A percentile compares a stretch with the other conserved stretches of the same genome.
phyloP scores from a whole-genome alignment of 2,329 filamentous ascomycete species.

The Ambrosiella beaveri region DNA sequence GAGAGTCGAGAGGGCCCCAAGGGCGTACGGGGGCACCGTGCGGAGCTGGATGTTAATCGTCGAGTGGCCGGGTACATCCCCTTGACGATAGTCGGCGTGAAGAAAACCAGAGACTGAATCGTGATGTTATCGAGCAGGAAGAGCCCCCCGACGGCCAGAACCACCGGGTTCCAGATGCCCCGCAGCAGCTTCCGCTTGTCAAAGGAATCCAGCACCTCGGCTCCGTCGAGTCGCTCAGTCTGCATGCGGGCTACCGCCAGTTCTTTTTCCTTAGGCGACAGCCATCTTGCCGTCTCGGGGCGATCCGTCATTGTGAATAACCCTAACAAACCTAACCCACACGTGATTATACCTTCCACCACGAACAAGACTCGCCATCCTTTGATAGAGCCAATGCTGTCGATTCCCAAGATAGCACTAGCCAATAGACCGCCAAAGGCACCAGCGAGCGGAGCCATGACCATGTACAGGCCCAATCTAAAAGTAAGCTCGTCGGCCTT shows the following conservation, averaged over 20 bases:
- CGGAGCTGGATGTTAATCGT: constrained; percentile 45
- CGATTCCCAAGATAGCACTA: constrained; percentile 44
- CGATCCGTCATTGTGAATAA: constrained; percentile 52
- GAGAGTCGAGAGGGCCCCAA: constrained; percentile 43
- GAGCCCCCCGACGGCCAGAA: constrained; percentile 35
- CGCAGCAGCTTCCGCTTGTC: constrained; percentile 38
- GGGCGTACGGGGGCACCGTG: constrained; percentile 47
- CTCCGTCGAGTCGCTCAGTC: constrained; percentile 43
- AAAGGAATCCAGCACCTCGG: constrained; percentile 43
- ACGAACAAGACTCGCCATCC: constrained; percentile 54
- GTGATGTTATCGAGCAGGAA: constrained; percentile 51
- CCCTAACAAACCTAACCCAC: constrained; percentile 36
- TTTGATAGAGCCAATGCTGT: constrained; percentile 37
- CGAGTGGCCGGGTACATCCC: constrained; percentile 43
- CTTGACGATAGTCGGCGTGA: constrained; percentile 45
- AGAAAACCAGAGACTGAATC: constrained; percentile 49
- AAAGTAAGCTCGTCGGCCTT: constrained; percentile 50
- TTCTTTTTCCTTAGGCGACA: constrained; percentile 46
- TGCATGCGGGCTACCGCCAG: constrained; percentile 50
- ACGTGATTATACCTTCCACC: constrained; percentile 46
- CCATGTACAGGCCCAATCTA: constrained; percentile 49
- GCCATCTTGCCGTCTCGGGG: constrained; percentile 50
- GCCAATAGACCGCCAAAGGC: constrained; percentile 54
- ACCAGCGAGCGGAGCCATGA: constrained; percentile 52
- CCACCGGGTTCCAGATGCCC: constrained; percentile 42